Conservation (phyloP, 106 monocot species). For the Dendrobium chrysotoxum region DNA sequence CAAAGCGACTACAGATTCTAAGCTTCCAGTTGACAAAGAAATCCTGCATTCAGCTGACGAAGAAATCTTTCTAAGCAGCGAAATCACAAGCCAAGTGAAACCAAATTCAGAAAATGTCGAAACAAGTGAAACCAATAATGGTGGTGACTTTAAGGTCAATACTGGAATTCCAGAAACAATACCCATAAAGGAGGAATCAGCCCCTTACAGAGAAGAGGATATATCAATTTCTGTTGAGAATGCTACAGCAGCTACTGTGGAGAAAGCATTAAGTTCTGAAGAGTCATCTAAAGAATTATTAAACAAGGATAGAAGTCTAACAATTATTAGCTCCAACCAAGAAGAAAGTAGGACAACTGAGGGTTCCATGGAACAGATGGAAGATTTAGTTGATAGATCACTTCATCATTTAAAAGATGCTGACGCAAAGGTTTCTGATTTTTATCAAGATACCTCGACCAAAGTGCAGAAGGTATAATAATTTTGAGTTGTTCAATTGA, state of each 20-base stretch:
- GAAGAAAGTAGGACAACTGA: slow-evolving; percentile 11
- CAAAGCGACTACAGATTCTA: slow-evolving; percentile 13
- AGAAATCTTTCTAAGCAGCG: slow-evolving; percentile 14
- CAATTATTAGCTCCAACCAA: not conserved
- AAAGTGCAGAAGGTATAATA: slow-evolving; percentile 25
- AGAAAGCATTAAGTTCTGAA: slow-evolving; percentile 17
- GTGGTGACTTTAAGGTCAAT: slow-evolving; percentile 10
- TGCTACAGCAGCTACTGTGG: slow-evolving; percentile 7
- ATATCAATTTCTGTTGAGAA: slow-evolving; percentile 12
- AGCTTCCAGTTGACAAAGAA: slow-evolving; percentile 14
- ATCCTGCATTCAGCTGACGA: slow-evolving; percentile 13
- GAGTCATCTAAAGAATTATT: slow-evolving; percentile 11
- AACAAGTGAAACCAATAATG: slow-evolving; percentile 9
- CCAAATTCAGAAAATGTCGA: slow-evolving; percentile 20
- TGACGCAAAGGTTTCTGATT: not conserved
- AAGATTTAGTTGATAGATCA: not conserved
- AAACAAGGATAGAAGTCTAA: slow-evolving; percentile 1
- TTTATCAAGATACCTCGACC: not conserved
- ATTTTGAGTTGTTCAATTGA: not conserved
- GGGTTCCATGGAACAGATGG: slow-evolving; percentile 15
- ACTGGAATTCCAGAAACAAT: slow-evolving; percentile 15
- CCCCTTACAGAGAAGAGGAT: slow-evolving; percentile 20
- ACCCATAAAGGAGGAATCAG: slow-evolving; percentile 9
- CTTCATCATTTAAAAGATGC: slow-evolving; percentile 14
- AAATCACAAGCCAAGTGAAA: slow-evolving; percentile 12